Conservation (phyloP, 345 rosid genomes). For the Syzygium grande region DNA sequence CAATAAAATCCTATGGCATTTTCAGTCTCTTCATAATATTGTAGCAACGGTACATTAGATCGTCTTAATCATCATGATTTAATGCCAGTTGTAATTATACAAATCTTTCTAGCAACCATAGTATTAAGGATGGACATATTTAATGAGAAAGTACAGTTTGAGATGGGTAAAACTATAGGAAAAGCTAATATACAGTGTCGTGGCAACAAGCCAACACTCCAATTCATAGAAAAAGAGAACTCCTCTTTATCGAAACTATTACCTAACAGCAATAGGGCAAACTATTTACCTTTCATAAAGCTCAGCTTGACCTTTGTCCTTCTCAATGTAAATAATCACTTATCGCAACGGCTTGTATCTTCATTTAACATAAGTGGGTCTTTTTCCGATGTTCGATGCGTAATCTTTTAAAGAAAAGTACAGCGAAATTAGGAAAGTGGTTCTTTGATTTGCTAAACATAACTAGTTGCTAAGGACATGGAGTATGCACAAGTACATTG, state of each 20-base stretch:
- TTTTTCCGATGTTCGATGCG: neutral
- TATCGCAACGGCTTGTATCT: neutral
- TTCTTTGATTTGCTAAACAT: neutral
- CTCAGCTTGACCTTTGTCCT: neutral
- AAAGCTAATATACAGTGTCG: neutral
- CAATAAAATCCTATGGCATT: neutral
- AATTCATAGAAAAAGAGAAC: neutral
- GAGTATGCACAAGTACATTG: neutral
- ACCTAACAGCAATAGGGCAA: neutral
- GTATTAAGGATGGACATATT: neutral
- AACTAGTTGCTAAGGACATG: neutral
- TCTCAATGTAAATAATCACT: neutral
- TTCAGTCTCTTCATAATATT: neutral
- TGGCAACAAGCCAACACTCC: neutral
- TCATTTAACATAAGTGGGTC: neutral
- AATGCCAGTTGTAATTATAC: fast-evolving
- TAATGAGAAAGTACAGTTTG: neutral
- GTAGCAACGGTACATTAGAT: neutral
- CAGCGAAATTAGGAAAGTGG: neutral
- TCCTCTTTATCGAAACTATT: neutral
- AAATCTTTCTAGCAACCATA: neutral
- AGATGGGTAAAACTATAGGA: neutral
- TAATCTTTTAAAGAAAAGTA: neutral
- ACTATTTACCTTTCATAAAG: neutral
- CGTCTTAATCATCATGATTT: neutral